Percentiles rank a stretch among this genome's conserved stretches.
Evolutionary conservation across 2,329 filamentous ascomycete species (phyloP).

Genomic region (Aspergillus fischeri): DNA sequence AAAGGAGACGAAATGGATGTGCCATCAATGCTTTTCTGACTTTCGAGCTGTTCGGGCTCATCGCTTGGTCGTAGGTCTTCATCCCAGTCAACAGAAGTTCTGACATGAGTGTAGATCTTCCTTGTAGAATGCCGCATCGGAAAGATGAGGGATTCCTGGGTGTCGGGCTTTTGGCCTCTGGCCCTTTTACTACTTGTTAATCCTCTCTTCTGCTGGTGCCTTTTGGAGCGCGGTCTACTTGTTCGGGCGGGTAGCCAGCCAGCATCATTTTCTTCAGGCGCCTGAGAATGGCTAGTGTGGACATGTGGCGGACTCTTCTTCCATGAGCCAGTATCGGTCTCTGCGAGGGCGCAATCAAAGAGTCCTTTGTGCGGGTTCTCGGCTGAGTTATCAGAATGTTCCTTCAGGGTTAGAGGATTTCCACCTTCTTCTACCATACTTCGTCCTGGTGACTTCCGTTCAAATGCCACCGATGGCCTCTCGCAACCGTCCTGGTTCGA

Average conservation of each 20-base stretch:
- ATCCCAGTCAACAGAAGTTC: conserved; percentile 26
- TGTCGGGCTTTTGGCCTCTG: conserved; percentile 6
- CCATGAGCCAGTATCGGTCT: not conserved
- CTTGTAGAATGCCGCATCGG: conserved; percentile 11
- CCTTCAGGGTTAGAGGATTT: not conserved
- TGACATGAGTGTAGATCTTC: conserved; percentile 15
- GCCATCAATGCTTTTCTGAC: conserved; percentile 2
- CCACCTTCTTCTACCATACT: not conserved
- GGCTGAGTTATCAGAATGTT: not conserved
- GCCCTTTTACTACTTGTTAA: not conserved
- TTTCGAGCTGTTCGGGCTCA: conserved; percentile 6
- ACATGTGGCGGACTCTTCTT: not conserved
- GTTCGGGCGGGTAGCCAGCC: not conserved
- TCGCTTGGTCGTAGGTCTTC: conserved; percentile 28
- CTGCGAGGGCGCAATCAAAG: not conserved
- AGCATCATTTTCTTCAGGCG: not conserved
- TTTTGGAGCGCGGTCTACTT: not conserved
- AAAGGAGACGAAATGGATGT: conserved; percentile 15
- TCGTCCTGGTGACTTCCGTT: not conserved
- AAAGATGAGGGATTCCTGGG: conserved; percentile 16
- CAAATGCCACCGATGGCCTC: not conserved
- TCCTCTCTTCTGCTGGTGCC: not conserved
- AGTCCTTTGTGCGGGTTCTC: not conserved
- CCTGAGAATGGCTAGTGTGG: not conserved
- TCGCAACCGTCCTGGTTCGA: not conserved